Evolutionary conservation across 192 early-diverging fungal genomes (phyloP).

Genomic region (Coemansia biformis): DNA sequence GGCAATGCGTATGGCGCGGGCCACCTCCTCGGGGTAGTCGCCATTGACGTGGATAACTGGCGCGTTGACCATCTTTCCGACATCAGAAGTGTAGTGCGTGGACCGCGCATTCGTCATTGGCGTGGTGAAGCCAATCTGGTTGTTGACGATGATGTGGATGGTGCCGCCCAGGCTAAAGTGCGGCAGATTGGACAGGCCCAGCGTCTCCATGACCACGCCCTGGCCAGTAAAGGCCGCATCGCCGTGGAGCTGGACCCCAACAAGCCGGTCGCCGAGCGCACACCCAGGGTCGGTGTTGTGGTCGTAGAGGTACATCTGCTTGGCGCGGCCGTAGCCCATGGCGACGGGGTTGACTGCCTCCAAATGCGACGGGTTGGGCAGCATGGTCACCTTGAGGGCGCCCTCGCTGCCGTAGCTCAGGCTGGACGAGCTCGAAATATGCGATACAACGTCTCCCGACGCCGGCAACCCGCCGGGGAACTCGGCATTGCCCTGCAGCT

Average conservation of each 20-base stretch:
- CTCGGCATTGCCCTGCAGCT: conserved; percentile 91
- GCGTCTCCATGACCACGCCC: conserved; percentile 94
- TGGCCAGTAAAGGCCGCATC: conserved; percentile 85
- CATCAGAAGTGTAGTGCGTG: conserved; percentile 85
- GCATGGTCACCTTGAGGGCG: conserved; percentile 73
- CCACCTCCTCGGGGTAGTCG: conserved; percentile 91
- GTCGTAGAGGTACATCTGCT: conserved; percentile 79
- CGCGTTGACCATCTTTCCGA: conserved; percentile 94
- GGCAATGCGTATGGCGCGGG: conserved; percentile 73
- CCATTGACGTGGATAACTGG: conserved; percentile 97
- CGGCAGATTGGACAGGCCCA: conserved; percentile 90
- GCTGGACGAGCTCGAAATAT: conserved; percentile 76
- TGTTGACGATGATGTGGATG: conserved; percentile 97
- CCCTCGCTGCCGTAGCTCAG: conserved; percentile 59
- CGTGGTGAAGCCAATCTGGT: conserved; percentile 97
- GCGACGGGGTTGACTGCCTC: conserved; percentile 95
- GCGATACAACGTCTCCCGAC: conserved; percentile 88
- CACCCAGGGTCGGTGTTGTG: conserved; percentile 64
- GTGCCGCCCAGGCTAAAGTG: conserved; percentile 94
- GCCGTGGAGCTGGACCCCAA: conserved; percentile 94
- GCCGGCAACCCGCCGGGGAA: conserved; percentile 73
- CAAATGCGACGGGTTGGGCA: conserved; percentile 98
- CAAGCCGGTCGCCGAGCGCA: conserved; percentile 84
- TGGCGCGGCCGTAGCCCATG: conserved; percentile 90
- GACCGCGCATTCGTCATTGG: conserved; percentile 91